Conservation (phyloP, 2,329 filamentous ascomycete genomes). For the Colletotrichum gloeosporioides region DNA sequence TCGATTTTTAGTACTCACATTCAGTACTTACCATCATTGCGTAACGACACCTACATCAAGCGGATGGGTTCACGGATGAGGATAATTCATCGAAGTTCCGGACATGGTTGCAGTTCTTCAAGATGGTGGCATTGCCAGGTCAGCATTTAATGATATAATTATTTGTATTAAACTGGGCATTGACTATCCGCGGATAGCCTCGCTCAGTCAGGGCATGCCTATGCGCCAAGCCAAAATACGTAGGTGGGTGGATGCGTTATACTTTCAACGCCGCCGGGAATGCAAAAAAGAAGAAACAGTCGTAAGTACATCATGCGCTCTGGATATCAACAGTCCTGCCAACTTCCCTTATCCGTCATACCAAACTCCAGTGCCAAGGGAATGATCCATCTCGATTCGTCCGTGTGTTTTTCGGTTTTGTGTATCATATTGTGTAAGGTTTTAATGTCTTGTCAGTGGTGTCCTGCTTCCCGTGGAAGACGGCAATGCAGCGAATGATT, state of each 20-base stretch:
- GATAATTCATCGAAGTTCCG: background rate
- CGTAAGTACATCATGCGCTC: background rate
- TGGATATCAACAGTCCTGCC: background rate
- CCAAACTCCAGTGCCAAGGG: background rate
- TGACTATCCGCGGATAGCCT: background rate
- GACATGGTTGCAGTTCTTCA: background rate
- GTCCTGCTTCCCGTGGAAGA: background rate
- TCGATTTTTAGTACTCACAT: background rate
- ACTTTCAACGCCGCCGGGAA: background rate
- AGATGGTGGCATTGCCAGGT: background rate
- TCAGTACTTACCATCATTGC: background rate
- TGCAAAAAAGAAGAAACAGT: background rate
- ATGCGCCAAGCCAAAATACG: background rate
- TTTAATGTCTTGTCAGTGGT: background rate
- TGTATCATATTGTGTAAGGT: background rate
- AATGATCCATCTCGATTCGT: background rate
- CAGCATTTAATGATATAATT: background rate
- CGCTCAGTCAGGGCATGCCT: background rate
- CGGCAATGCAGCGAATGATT: conserved; percentile 13
- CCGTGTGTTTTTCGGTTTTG: background rate
- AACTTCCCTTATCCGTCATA: background rate
- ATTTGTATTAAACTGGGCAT: background rate
- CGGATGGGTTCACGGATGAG: background rate
- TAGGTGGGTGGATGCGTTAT: background rate
- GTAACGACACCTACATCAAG: background rate